Percentiles rank a stretch among this genome's conserved stretches.
These are phyloP conservation scores for Saccharomycopsis schoenii DNA, from an alignment of 805 yeast species.

Conservation along the genomic window DNA sequence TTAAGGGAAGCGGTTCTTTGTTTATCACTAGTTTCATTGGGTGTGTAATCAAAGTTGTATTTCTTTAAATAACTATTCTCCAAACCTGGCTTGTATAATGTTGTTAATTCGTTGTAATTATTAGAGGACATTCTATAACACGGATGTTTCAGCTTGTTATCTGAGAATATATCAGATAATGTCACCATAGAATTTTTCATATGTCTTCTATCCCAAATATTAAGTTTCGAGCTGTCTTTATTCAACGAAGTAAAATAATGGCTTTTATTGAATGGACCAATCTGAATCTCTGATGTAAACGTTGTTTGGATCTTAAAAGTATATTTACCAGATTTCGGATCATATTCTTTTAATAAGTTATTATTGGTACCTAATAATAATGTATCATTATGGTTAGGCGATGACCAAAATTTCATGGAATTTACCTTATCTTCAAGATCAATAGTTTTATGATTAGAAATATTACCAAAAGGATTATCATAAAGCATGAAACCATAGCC, in stretches of 20 bases:
- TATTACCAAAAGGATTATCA: background rate
- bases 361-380: background rate
- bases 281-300: conserved; percentile 7
- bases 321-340: background rate
- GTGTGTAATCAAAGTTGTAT: conserved; percentile 15
- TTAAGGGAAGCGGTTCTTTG: background rate
- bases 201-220: conserved; percentile 13
- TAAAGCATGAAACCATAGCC: background rate
- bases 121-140: conserved; percentile 12
- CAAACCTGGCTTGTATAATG: conserved; percentile 9
- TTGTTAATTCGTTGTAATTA: conserved; percentile 8
- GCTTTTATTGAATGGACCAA: conserved; percentile 12
- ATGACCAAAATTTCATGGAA: background rate
- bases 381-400: background rate
- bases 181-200: background rate
- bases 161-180: background rate
- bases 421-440: background rate
- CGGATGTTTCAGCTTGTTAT: conserved; percentile 2
- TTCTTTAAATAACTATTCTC: conserved; percentile 6
- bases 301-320: background rate
- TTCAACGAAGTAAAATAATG: conserved; percentile 12
- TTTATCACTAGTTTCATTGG: conserved; percentile 6
- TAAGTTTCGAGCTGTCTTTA: background rate
- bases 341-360: background rate
- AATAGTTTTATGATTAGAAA: background rate